phyloP scores from a whole-genome alignment of 2,329 filamentous ascomycete species.

The Alternaria sp. region DNA sequence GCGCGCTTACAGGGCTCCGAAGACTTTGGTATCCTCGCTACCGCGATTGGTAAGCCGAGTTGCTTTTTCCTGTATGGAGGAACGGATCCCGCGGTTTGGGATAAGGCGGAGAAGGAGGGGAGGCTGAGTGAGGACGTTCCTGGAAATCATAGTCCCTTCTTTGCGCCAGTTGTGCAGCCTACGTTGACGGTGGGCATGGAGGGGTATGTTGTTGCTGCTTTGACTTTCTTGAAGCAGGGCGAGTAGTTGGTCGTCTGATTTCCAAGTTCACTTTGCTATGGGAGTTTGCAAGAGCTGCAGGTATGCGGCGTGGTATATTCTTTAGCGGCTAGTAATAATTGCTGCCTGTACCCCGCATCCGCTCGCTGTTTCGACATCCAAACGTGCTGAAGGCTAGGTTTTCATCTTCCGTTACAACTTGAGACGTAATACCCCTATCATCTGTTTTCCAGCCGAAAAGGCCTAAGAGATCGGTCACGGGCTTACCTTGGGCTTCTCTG shows the following conservation, averaged over 20 bases:
- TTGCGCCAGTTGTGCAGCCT: conserved; percentile 65
- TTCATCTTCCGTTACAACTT: too few species aligned
- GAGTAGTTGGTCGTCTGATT: background rate
- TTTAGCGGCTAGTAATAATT: background rate
- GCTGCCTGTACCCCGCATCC: background rate
- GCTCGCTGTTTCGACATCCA: background rate
- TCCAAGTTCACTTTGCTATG: background rate
- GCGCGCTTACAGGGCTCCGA: conserved; percentile 59
- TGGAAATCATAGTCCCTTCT: conserved; percentile 65
- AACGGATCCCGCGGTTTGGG: conserved; percentile 57
- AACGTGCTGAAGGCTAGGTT: background rate
- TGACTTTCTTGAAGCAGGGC: conserved; percentile 52
- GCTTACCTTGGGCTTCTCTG: background rate
- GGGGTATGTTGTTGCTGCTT: conserved; percentile 58
- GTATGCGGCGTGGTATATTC: background rate
- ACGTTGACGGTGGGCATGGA: conserved; percentile 61
- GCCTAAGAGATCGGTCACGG: too few species aligned
- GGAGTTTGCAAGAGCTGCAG: background rate
- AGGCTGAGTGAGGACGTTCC: conserved; percentile 57
- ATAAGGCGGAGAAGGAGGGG: conserved; percentile 55
- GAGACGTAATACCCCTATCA: too few species aligned
- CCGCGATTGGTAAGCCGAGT: conserved; percentile 56
- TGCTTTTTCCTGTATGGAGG: conserved; percentile 66
- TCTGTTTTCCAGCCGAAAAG: too few species aligned
- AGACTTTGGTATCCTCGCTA: conserved; percentile 65